A percentile compares a stretch with the other conserved stretches of the same genome.
Evolutionary conservation across 2,329 filamentous ascomycete genomes (phyloP).

Genomic region (Ophidiomyces ophidiicola): DNA sequence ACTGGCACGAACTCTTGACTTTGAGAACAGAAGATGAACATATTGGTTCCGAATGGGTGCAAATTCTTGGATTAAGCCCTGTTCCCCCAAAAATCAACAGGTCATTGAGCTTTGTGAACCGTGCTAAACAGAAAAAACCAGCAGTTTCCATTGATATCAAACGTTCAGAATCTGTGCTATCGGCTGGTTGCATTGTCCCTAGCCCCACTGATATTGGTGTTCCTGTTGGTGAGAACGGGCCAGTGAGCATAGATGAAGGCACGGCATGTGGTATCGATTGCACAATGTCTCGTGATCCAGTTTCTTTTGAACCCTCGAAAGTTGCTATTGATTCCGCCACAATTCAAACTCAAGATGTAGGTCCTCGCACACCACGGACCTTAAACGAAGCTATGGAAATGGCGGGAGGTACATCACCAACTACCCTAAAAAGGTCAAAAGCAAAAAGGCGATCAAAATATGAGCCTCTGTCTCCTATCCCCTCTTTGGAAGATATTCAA

Average conservation of each 20-base stretch:
- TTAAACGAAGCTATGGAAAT: constrained; percentile 17
- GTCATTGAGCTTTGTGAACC: constrained; percentile 41
- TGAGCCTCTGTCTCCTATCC: constrained; percentile 23
- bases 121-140: constrained; percentile 28
- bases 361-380: constrained; percentile 10
- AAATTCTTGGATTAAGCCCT: constrained; percentile 60
- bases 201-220: constrained; percentile 46
- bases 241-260: background rate
- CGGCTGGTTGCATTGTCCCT: constrained; percentile 23
- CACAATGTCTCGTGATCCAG: background rate
- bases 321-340: background rate
- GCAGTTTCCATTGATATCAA: constrained; percentile 9
- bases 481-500: constrained; percentile 17
- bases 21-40: constrained; percentile 64
- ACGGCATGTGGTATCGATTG: background rate
- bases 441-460: constrained; percentile 32
- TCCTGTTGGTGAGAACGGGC: constrained; percentile 46
- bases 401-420: constrained; percentile 23
- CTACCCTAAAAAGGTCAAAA: constrained; percentile 29
- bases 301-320: background rate
- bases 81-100: constrained; percentile 48
- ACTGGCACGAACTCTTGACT: constrained; percentile 79
- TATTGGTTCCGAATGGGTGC: constrained; percentile 72
- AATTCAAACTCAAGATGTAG: constrained; percentile 5
- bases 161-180: constrained; percentile 6